Percentiles rank a stretch among this genome's conserved stretches.
These are phyloP conservation scores for Annulohypoxylon moriforme DNA, from an alignment of 495 filamentous ascomycete species.

Conservation along the genomic window DNA sequence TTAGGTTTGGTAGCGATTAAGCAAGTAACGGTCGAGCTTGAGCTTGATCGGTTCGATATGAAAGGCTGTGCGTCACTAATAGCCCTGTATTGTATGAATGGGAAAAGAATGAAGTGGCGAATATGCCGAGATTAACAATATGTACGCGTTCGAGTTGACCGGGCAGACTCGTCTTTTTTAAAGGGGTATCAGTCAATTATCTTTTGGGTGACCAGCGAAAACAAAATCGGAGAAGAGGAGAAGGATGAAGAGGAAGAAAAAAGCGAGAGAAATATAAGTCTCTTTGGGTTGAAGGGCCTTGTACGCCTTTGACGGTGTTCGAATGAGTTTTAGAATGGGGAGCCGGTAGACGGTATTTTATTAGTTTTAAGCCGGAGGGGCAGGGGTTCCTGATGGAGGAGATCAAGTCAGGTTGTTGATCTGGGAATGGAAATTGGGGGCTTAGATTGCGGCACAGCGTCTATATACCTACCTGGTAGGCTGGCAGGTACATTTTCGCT, in stretches of 20 bases:
- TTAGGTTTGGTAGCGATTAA: constrained; percentile 13
- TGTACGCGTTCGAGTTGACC: constrained; percentile 28
- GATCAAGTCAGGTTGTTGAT: constrained; percentile 22
- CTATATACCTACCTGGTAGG: too few species aligned
- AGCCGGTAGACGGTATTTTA: constrained; percentile 26
- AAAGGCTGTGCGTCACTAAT: constrained; percentile 18
- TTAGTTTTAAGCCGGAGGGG: constrained; percentile 22
- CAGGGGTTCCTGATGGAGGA: constrained; percentile 20
- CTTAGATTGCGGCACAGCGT: constrained; percentile 45
- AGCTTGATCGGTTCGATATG: constrained; percentile 19
- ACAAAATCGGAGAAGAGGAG: neutral
- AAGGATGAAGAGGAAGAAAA: neutral
- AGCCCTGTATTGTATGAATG: neutral
- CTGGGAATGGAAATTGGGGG: constrained; percentile 41
- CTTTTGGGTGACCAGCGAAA: constrained; percentile 18
- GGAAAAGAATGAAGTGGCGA: constrained; percentile 23
- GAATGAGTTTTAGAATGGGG: neutral
- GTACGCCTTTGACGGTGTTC: constrained; percentile 10
- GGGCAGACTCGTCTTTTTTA: constrained; percentile 22
- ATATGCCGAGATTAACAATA: constrained; percentile 25
- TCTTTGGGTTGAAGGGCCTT: constrained; percentile 7
- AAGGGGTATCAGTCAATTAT: constrained; percentile 29
- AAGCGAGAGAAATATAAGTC: constrained; percentile 10
- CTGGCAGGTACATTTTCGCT: constrained; percentile 26
- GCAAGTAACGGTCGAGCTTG: constrained; percentile 14